Evolutionary conservation across 306 rosid species (phyloP).

Genomic region (Argentina anserina): DNA sequence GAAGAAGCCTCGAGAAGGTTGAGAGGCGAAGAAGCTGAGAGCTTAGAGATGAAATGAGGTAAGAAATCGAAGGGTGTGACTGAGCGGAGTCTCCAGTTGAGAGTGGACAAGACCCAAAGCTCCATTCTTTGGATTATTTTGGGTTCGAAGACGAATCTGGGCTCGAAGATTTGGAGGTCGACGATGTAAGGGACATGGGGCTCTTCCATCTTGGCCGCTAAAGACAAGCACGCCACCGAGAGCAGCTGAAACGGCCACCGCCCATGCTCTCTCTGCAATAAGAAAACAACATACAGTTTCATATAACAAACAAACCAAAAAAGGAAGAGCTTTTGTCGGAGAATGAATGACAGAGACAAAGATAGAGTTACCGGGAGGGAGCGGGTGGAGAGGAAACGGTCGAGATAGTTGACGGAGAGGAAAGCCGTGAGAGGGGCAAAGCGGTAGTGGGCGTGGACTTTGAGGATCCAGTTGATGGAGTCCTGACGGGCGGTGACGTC

Average conservation of each 20-base stretch:
- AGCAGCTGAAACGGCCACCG: slow-evolving; percentile 70
- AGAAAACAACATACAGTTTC: background rate
- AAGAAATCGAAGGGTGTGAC: slow-evolving; percentile 72
- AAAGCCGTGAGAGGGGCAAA: slow-evolving; percentile 64
- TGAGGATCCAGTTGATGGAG: slow-evolving; percentile 75
- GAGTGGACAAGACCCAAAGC: slow-evolving; percentile 49
- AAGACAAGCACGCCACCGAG: slow-evolving; percentile 71
- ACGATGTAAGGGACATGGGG: slow-evolving; percentile 43
- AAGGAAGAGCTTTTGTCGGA: background rate
- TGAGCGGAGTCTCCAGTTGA: slow-evolving; percentile 67
- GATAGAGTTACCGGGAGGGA: slow-evolving; percentile 44
- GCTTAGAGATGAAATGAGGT: slow-evolving; percentile 40
- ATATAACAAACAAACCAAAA: background rate
- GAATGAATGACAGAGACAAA: background rate
- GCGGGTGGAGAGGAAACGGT: slow-evolving; percentile 61
- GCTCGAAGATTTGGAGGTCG: slow-evolving; percentile 54
- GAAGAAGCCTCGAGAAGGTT: slow-evolving; percentile 34
- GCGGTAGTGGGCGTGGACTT: slow-evolving; percentile 46
- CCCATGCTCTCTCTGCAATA: slow-evolving; percentile 28
- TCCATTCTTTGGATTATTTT: slow-evolving; percentile 67
- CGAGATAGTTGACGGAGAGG: slow-evolving; percentile 68
- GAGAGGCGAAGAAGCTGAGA: slow-evolving; percentile 35
- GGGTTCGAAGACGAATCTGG: slow-evolving; percentile 53
- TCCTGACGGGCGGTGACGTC: slow-evolving; percentile 51
- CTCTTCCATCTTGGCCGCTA: slow-evolving; percentile 86